Conservation (phyloP, 371 early-diverging fungal species). For the Syncephalastrum racemosum region DNA sequence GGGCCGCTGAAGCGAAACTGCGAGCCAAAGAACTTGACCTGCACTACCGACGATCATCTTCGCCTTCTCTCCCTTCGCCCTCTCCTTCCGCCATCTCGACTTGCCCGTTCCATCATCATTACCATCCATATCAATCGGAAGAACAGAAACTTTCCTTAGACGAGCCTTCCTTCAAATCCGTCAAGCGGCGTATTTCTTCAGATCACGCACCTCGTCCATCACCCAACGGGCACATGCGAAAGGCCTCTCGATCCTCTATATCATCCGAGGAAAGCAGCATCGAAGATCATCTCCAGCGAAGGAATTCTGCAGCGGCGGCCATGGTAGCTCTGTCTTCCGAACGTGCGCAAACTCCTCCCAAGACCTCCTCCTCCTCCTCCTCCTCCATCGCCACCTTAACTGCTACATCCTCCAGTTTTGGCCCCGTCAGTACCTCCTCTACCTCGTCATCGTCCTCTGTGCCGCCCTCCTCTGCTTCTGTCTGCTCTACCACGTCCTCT, state of each 20-base stretch:
- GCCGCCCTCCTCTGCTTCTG: too few species aligned
- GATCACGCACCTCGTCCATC: neutral
- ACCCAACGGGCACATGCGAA: neutral
- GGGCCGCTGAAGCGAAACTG: constrained; percentile 61
- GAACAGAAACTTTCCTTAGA: constrained; percentile 10
- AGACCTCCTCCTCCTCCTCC: constrained; percentile 6
- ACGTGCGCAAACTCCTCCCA: constrained; percentile 3
- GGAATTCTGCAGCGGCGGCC: constrained; percentile 51
- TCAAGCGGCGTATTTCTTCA: constrained; percentile 13
- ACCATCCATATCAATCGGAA: neutral
- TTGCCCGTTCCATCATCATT: neutral
- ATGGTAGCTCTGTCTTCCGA: constrained; percentile 45
- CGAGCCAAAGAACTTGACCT: constrained; percentile 55
- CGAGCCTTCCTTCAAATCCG: constrained; percentile 2
- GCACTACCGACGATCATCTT: constrained; percentile 21
- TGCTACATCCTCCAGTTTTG: constrained; percentile 11
- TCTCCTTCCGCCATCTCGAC: neutral
- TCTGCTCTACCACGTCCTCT: too few species aligned
- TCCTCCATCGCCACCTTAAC: constrained; percentile 11
- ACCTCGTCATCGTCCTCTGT: too few species aligned
- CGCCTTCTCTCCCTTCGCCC: neutral
- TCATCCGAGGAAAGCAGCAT: constrained; percentile 5
- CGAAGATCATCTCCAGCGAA: constrained; percentile 29
- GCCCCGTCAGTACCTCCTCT: neutral
- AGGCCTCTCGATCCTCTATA: neutral